A percentile compares a stretch with the other conserved stretches of the same genome.
Conservation (phyloP, 441 rosid species). For the Populus hybrid region DNA sequence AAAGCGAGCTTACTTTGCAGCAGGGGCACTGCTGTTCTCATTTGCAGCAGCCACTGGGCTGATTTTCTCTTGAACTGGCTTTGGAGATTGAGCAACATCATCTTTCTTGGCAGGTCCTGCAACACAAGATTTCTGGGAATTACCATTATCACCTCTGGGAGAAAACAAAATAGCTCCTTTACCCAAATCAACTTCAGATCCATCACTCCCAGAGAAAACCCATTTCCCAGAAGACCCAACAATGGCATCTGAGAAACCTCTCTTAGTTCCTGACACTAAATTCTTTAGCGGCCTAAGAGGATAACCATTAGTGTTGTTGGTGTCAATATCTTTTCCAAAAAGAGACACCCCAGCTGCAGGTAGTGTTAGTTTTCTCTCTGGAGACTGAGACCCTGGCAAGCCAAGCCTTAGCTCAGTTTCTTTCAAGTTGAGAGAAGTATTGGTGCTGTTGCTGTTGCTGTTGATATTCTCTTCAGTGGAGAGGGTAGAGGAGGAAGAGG, state of each 20-base stretch:
- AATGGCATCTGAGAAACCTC: slow-evolving; percentile 61
- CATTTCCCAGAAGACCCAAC: slow-evolving; percentile 39
- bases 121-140: slow-evolving; percentile 25
- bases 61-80: slow-evolving; percentile 38
- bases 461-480: slow-evolving; percentile 24
- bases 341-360: slow-evolving; percentile 29
- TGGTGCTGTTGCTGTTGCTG: slow-evolving; percentile 1
- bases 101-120: slow-evolving; percentile 23
- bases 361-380: slow-evolving; percentile 36
- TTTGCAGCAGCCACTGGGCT: slow-evolving; percentile 30
- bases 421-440: slow-evolving; percentile 32
- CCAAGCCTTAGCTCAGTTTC: slow-evolving; percentile 71
- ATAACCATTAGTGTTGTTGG: slow-evolving; percentile 25
- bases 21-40: slow-evolving; percentile 44
- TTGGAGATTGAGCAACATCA: slow-evolving; percentile 32
- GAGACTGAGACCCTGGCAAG: slow-evolving; percentile 52
- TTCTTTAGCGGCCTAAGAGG: slow-evolving; percentile 33
- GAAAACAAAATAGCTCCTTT: slow-evolving; percentile 43
- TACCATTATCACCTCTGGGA: slow-evolving; percentile 35
- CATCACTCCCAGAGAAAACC: slow-evolving; percentile 38
- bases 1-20: slow-evolving; percentile 43
- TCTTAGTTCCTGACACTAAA: slow-evolving; percentile 50
- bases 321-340: slow-evolving; percentile 51
- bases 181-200: slow-evolving; percentile 44
- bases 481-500: slow-evolving; percentile 29